phyloP scores from a whole-genome alignment of 345 rosid genomes.

The Rhodamnia rubescens region DNA sequence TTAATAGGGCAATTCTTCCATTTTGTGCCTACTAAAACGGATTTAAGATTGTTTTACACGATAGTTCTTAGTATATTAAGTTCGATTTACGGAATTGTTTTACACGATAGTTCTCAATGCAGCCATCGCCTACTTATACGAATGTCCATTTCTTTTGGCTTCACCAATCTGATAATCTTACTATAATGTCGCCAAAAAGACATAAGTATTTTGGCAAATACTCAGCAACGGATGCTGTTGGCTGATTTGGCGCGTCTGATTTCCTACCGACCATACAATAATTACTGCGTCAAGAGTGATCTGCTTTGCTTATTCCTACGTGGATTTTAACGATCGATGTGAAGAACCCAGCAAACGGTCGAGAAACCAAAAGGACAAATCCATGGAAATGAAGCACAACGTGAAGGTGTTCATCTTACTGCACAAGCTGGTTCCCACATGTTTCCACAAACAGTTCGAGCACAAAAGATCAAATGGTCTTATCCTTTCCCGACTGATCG shows the following conservation, averaged over 20 bases:
- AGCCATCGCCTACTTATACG: not conserved
- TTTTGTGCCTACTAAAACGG: not conserved
- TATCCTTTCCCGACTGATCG: slow-evolving; percentile 24
- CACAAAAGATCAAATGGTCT: slow-evolving; percentile 27
- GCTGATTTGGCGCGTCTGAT: not conserved
- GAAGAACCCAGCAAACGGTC: not conserved
- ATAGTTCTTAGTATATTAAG: not conserved
- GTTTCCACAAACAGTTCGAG: not conserved
- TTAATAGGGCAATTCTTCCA: not conserved
- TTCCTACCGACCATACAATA: not conserved
- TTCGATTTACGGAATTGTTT: not conserved
- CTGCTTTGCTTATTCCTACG: not conserved
- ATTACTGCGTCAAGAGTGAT: not conserved
- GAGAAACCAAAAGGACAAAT: not conserved
- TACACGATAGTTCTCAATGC: not conserved
- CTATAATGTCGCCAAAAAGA: not conserved
- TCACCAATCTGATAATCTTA: not conserved
- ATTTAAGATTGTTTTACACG: not conserved
- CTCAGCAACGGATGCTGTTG: not conserved
- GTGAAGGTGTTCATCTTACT: not conserved
- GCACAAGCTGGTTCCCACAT: not conserved
- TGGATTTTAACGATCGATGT: not conserved
- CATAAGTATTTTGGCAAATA: not conserved
- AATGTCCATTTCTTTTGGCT: not conserved
- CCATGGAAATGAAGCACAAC: not conserved